Conservation (phyloP, 495 filamentous ascomycete species). For the Daldinia bambusicola region DNA sequence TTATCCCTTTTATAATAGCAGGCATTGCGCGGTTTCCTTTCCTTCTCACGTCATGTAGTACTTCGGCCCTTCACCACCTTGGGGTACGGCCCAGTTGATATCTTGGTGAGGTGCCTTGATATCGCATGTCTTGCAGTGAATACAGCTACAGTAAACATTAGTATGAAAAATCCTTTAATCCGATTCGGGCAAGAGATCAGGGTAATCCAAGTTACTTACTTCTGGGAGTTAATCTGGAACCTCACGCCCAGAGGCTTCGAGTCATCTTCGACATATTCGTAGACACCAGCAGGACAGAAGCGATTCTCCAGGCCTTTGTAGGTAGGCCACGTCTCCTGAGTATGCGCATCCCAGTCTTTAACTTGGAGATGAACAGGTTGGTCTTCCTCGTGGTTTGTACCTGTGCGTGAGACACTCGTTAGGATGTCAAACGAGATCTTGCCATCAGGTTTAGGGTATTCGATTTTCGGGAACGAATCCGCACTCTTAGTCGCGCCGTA, state of each 20-base stretch:
- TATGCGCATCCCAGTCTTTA: constrained; percentile 91
- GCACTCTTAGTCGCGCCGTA: constrained; percentile 82
- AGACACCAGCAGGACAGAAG: constrained; percentile 99
- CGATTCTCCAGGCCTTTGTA: constrained; percentile 95
- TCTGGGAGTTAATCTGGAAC: constrained; percentile 98
- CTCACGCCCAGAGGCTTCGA: constrained; percentile 82
- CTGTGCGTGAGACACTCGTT: constrained; percentile 91
- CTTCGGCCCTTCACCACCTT: constrained; percentile 96
- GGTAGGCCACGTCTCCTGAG: constrained; percentile 79
- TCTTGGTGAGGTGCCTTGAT: constrained; percentile 97
- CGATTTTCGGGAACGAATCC: constrained; percentile 83
- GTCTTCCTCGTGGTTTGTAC: constrained; percentile 99
- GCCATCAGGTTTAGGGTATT: constrained; percentile 96
- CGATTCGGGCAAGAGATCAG: neutral
- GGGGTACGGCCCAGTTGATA: constrained; percentile 95
- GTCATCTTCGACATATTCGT: constrained; percentile 96
- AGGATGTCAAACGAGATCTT: constrained; percentile 95
- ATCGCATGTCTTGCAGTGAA: constrained; percentile 99
- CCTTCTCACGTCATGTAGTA: constrained; percentile 83
- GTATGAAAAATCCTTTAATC: neutral
- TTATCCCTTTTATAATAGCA: neutral
- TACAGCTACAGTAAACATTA: constrained; percentile 70
- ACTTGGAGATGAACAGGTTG: constrained; percentile 97
- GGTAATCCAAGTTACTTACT: constrained; percentile 68
- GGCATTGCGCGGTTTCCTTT: neutral